A percentile compares a stretch with the other conserved stretches of the same genome.
Conservation (phyloP, 352 stramenopile genomes). For the Phytopythium litorale region DNA sequence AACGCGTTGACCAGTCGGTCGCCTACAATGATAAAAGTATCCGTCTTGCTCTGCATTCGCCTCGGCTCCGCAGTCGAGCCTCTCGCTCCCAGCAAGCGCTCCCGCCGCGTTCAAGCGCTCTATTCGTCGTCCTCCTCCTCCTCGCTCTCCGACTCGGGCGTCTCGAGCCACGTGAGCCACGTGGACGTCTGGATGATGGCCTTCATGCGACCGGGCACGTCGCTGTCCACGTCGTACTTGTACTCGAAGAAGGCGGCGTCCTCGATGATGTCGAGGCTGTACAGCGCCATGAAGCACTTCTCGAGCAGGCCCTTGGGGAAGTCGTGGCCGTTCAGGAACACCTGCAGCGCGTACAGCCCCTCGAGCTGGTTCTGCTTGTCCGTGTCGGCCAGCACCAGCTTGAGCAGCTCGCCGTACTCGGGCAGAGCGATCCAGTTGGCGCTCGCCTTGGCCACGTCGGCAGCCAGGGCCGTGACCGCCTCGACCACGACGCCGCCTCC, state of each 20-base stretch:
- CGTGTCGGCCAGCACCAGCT: slow-evolving; percentile 41
- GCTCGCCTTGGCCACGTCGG: slow-evolving; percentile 68
- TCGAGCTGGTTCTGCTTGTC: slow-evolving; percentile 65
- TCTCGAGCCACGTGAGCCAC: slow-evolving; percentile 84
- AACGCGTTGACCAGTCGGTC: too few species aligned
- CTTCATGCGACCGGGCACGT: slow-evolving; percentile 74
- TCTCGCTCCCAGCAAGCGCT: neutral
- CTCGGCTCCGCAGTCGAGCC: neutral
- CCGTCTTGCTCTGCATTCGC: neutral
- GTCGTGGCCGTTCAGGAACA: slow-evolving; percentile 69
- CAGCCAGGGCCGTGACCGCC: slow-evolving; percentile 37
- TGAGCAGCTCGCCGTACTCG: slow-evolving; percentile 61
- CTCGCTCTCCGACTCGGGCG: slow-evolving; percentile 62
- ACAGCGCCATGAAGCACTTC: slow-evolving; percentile 85
- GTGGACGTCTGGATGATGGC: slow-evolving; percentile 77
- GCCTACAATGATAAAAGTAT: too few species aligned
- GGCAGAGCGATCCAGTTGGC: slow-evolving; percentile 75
- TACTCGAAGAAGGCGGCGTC: slow-evolving; percentile 82
- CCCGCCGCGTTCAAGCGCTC: slow-evolving; percentile 12
- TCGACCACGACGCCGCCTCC: slow-evolving; percentile 54
- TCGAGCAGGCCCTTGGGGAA: slow-evolving; percentile 78
- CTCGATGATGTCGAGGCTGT: slow-evolving; percentile 78
- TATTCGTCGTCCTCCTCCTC: slow-evolving; percentile 76
- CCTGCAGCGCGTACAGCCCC: slow-evolving; percentile 70
- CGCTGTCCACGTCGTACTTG: slow-evolving; percentile 82